Evolutionary conservation across 345 rosid genomes (phyloP), one percentile per base, ranked within the genome.

Genomic region (Gossypium raimondii): DNA sequence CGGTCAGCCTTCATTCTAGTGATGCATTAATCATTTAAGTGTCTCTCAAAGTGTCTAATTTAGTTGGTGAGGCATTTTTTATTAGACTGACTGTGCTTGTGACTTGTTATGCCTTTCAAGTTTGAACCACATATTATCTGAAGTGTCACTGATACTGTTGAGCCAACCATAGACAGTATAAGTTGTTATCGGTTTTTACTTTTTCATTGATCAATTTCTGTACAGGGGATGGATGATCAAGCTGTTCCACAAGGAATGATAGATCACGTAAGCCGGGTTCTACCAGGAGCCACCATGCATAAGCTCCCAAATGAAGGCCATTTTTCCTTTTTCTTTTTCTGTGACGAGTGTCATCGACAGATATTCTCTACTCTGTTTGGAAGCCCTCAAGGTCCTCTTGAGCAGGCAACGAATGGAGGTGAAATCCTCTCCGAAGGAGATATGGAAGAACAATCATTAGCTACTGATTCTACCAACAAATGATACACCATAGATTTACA

Each of bases 241-340:
- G 93, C 85, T 24, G 86, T 84, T 72, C 89, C 98, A 14, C 92
- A 89, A 22, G 79, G 93, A 61, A 59, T 87, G 85, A 79, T 84
- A 0, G 88, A 92, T 78, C 90, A 90, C 79, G 85, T 92, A 55
- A 85, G 85, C 78, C 87, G 98, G 53, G 87, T 91, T 75, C 84
- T 94, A 73, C 98, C 93, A 11, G 83, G 79, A 59, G 97, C 91
- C 27, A 78, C 71, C 27, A 74, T 89, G 60, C 93, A 90, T 74
- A 86, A 77, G 81, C 89, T 91, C 67, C 91, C 92, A 51, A 80
- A 81, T 22, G 98, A 94, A 82, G 97, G 98, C 50, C 98, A 94
- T 75, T 91, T 87, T 73, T 94, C 98, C 3, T 92, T 79, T 81
- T 90, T 89, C 80, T 91, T 77, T 75, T 82, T 92, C 79, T 94